Evolutionary conservation across 495 filamentous ascomycete genomes (phyloP).

Genomic region (Aspergillus hancockii): DNA sequence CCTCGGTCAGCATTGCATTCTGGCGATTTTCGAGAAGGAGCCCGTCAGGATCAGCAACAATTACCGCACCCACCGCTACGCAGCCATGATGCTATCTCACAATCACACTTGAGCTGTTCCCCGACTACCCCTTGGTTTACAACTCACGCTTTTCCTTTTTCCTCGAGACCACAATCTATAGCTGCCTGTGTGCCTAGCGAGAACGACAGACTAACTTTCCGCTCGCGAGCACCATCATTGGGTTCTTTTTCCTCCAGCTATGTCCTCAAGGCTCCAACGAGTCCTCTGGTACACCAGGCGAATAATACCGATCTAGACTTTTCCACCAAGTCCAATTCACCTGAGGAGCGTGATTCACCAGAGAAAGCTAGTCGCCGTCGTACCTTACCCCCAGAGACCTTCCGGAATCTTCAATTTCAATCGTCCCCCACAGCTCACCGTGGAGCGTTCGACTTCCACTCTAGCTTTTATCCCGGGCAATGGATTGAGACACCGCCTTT

Average conservation of each 20-base stretch:
- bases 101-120: slow-evolving; percentile 38
- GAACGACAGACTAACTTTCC: slow-evolving; percentile 20
- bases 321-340: slow-evolving; percentile 40
- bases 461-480: slow-evolving; percentile 24
- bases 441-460: slow-evolving; percentile 18
- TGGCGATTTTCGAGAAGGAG: slow-evolving; percentile 78
- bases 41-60: slow-evolving; percentile 21
- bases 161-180: slow-evolving; percentile 15
- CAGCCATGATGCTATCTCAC: slow-evolving; percentile 16
- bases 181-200: slow-evolving; percentile 22
- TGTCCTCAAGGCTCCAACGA: slow-evolving; percentile 84
- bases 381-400: slow-evolving; percentile 60
- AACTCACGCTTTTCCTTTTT: slow-evolving; percentile 26
- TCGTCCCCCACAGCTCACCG: slow-evolving; percentile 30
- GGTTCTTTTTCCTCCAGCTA: slow-evolving; percentile 82
- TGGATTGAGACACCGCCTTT: slow-evolving; percentile 61
- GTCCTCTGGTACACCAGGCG: slow-evolving; percentile 86
- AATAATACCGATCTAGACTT: slow-evolving; percentile 83
- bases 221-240: slow-evolving; percentile 61
- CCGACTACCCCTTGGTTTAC: slow-evolving; percentile 54
- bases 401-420: slow-evolving; percentile 47
- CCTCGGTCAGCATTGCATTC: slow-evolving; percentile 86
- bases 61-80: slow-evolving; percentile 25
- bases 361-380: slow-evolving; percentile 56
- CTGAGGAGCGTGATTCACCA: slow-evolving; percentile 33